phyloP scores from a whole-genome alignment of 495 filamentous ascomycete genomes.

The Tuber indicum region DNA sequence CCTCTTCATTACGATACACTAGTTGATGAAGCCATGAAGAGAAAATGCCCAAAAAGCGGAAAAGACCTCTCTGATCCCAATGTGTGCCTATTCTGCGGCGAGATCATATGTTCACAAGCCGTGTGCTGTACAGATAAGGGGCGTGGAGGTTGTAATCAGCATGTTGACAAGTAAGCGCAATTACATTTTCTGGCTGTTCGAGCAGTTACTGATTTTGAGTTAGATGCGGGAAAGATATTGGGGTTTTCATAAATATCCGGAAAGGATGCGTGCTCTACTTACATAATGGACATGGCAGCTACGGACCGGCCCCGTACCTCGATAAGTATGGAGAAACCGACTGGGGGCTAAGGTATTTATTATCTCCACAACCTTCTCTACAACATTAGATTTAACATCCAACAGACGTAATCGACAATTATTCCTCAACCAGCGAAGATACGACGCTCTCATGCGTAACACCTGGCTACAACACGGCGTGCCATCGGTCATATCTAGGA shows the following conservation, averaged over 20 bases:
- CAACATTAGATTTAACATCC: conserved; percentile 1
- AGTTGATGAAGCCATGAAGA: conserved; percentile 79
- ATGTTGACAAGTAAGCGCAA: conserved; percentile 69
- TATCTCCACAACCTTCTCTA: conserved; percentile 1
- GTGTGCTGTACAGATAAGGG: conserved; percentile 70
- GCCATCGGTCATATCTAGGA: conserved; percentile 79
- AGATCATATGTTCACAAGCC: conserved; percentile 89
- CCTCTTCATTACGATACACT: conserved; percentile 88
- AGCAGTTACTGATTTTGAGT: conserved; percentile 3
- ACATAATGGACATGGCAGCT: conserved; percentile 73
- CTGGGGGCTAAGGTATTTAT: conserved; percentile 53
- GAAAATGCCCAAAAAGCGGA: conserved; percentile 71
- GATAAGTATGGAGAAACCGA: conserved; percentile 94
- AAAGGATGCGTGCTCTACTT: conserved; percentile 87
- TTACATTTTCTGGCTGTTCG: background rate
- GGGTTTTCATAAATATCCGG: conserved; percentile 89
- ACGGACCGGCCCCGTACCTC: conserved; percentile 81
- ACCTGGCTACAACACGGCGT: conserved; percentile 83
- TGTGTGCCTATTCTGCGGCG: conserved; percentile 91
- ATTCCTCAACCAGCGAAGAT: conserved; percentile 85
- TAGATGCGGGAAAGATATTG: conserved; percentile 82
- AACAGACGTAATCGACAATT: conserved; percentile 60
- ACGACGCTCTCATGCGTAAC: conserved; percentile 76
- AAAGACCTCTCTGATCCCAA: conserved; percentile 83
- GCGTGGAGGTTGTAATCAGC: conserved; percentile 81